A percentile compares a stretch with the other conserved stretches of the same genome.
Conservation (phyloP, 1,284 basidiomycete species). For the Cryptococcus floricola region DNA sequence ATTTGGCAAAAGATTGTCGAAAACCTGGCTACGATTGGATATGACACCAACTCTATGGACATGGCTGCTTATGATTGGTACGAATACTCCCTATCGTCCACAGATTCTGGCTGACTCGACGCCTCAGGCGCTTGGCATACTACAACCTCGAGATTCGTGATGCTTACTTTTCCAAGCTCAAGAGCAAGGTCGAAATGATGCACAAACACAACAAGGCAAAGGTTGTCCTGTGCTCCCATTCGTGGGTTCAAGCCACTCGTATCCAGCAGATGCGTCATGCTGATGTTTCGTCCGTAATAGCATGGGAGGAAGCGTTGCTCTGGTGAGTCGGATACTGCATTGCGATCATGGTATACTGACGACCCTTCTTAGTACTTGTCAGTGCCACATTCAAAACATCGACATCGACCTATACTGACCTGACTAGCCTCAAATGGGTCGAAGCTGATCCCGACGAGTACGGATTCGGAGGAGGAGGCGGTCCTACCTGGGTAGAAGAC, state of each 20-base stretch:
- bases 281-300: conserved; percentile 46
- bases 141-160: conserved; percentile 88
- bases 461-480: conserved; percentile 71
- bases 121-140: conserved; percentile 67
- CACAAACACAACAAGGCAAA: conserved; percentile 70
- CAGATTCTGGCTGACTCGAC: neutral
- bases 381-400: conserved; percentile 40
- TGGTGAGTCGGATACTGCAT: conserved; percentile 24
- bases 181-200: conserved; percentile 78
- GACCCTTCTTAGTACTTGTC: conserved; percentile 38
- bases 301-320: conserved; percentile 71
- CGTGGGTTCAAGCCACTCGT: conserved; percentile 36
- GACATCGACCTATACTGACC: conserved; percentile 4
- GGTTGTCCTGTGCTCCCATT: conserved; percentile 79
- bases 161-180: conserved; percentile 85
- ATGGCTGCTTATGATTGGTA: conserved; percentile 85
- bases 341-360: conserved; percentile 1
- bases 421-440: conserved; percentile 84
- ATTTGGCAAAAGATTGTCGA: conserved; percentile 93
- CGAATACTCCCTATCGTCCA: conserved; percentile 4
- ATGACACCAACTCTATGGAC: conserved; percentile 84
- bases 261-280: neutral
- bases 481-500: conserved; percentile 87
- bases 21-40: conserved; percentile 85
- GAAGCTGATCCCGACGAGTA: conserved; percentile 61